Evolutionary conservation across 108 stramenopile genomes (phyloP).

Genomic region (Stephanodiscus triporus): DNA sequence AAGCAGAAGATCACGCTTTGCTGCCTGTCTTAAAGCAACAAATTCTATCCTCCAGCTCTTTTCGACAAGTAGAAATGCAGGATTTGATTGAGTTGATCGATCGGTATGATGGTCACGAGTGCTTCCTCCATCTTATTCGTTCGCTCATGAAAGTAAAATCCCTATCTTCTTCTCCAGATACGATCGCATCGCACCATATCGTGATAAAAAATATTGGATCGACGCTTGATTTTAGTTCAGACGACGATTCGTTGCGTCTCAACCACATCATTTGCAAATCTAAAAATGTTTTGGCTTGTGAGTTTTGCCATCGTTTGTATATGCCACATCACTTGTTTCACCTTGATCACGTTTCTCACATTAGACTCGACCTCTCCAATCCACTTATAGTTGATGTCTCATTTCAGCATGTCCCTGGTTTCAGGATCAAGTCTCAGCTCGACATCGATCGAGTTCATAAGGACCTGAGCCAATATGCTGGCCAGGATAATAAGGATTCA

Average conservation of each 20-base stretch:
- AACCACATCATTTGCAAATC: conserved; percentile 22
- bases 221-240: not conserved
- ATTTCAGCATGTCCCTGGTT: conserved; percentile 16
- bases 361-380: not conserved
- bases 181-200: conserved; percentile 17
- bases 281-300: conserved; percentile 30
- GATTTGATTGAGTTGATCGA: conserved; percentile 27
- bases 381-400: conserved; percentile 23
- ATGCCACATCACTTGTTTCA: not conserved
- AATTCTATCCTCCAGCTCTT: conserved; percentile 8
- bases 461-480: not conserved
- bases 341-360: not conserved
- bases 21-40: conserved; percentile 33
- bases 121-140: conserved; percentile 27
- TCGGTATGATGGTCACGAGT: conserved; percentile 17
- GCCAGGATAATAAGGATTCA: not conserved
- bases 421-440: conserved; percentile 14
- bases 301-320: conserved; percentile 3
- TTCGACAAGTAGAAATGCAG: conserved; percentile 26
- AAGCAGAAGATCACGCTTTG: conserved; percentile 48
- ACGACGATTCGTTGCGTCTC: conserved; percentile 4
- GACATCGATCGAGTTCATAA: conserved; percentile 3
- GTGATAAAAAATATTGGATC: conserved; percentile 18
- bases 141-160: conserved; percentile 37
- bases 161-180: conserved; percentile 37